phyloP scores from a whole-genome alignment of 2,329 filamentous ascomycete genomes.

The Coniochaeta sp. region DNA sequence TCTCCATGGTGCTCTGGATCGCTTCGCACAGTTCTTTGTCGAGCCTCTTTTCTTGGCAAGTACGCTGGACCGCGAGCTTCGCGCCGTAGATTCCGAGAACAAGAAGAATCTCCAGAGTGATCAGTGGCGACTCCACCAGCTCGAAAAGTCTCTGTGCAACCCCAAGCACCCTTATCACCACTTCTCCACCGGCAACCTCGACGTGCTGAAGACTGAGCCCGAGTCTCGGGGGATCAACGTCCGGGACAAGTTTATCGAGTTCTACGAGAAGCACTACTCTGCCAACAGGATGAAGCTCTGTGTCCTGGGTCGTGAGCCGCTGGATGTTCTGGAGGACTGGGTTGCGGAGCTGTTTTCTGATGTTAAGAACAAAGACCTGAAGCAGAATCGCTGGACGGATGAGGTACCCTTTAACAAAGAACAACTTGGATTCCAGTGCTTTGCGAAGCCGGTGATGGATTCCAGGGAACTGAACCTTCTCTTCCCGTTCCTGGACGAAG shows the following conservation, averaged over 20 bases:
- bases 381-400: slow-evolving; percentile 47
- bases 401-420: slow-evolving; percentile 41
- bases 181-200: slow-evolving; percentile 84
- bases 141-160: slow-evolving; percentile 84
- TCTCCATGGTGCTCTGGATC: slow-evolving; percentile 74
- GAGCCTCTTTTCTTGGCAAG: slow-evolving; percentile 77
- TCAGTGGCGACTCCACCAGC: slow-evolving; percentile 77
- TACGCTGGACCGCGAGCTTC: slow-evolving; percentile 79
- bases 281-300: slow-evolving; percentile 92
- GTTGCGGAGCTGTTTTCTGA: slow-evolving; percentile 74
- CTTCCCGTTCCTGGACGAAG: slow-evolving; percentile 83
- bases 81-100: slow-evolving; percentile 89
- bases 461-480: slow-evolving; percentile 69
- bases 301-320: slow-evolving; percentile 70
- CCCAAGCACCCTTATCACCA: slow-evolving; percentile 82
- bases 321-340: slow-evolving; percentile 80
- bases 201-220: slow-evolving; percentile 77
- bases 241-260: slow-evolving; percentile 84
- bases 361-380: slow-evolving; percentile 74
- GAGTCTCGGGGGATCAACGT: slow-evolving; percentile 76
- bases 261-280: slow-evolving; percentile 84
- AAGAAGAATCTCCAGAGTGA: slow-evolving; percentile 96
- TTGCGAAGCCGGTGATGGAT: slow-evolving; percentile 89
- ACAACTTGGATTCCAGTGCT: slow-evolving; percentile 60
- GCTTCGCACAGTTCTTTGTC: slow-evolving; percentile 92